A percentile compares a stretch with the other conserved stretches of the same genome.
Evolutionary conservation across 2,329 filamentous ascomycete species (phyloP).

Genomic region (Fusarium domesticum): DNA sequence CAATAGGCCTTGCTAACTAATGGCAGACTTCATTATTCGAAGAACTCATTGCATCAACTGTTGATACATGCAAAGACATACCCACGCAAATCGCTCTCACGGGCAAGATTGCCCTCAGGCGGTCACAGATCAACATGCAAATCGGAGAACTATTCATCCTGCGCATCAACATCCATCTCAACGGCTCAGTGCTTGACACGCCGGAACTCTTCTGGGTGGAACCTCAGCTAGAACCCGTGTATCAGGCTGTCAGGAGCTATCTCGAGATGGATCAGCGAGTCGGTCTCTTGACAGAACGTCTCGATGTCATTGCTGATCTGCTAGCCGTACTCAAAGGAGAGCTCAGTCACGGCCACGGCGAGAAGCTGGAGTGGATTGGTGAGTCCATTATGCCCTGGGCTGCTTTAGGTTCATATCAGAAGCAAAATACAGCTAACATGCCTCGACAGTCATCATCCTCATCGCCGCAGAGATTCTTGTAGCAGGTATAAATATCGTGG

Average conservation of each 20-base stretch:
- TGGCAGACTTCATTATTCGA: conserved; percentile 86
- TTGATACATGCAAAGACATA: conserved; percentile 88
- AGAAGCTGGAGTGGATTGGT: conserved; percentile 90
- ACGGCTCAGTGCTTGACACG: conserved; percentile 93
- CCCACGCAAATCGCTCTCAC: conserved; percentile 90
- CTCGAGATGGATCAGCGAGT: conserved; percentile 98
- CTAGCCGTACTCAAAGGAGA: conserved; percentile 93
- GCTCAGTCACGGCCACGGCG: conserved; percentile 86
- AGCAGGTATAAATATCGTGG: conserved; percentile 89
- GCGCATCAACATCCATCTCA: conserved; percentile 95
- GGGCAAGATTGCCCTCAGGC: conserved; percentile 83
- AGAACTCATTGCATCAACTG: conserved; percentile 89
- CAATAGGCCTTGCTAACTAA: conserved; percentile 11
- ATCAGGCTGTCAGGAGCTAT: conserved; percentile 91
- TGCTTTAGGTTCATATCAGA: neutral
- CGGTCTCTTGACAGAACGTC: conserved; percentile 78
- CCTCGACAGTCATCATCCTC: conserved; percentile 74
- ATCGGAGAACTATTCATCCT: conserved; percentile 98
- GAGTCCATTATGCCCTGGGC: too few species aligned
- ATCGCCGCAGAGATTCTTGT: conserved; percentile 95
- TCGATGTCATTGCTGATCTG: conserved; percentile 86
- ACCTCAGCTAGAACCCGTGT: conserved; percentile 92
- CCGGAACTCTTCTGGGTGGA: conserved; percentile 99
- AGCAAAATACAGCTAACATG: conserved; percentile 10
- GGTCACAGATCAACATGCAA: conserved; percentile 97